phyloP scores from a whole-genome alignment of 177 flowering plant genomes.

The Vitis hybrid region DNA sequence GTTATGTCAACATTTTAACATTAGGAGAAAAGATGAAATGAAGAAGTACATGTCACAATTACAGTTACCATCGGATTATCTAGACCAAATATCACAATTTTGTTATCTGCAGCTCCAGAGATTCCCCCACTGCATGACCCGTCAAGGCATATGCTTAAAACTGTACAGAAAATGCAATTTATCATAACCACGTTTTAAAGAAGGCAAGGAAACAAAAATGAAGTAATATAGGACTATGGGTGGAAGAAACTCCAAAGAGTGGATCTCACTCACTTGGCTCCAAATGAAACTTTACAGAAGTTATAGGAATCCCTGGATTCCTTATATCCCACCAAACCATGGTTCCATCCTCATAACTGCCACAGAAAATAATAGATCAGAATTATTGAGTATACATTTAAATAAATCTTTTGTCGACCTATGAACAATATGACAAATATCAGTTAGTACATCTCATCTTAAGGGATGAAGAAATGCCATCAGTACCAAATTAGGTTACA shows the following conservation, averaged over 20 bases:
- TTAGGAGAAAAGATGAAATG: no score
- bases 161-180: conserved; percentile 33
- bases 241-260: conserved; percentile 1
- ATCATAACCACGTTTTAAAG: neutral
- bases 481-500: neutral
- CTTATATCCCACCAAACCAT: conserved; percentile 93
- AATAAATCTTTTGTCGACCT: neutral
- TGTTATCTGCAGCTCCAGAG: conserved; percentile 88
- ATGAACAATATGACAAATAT: neutral
- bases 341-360: conserved; percentile 91
- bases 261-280: conserved; percentile 66
- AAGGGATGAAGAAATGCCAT: neutral
- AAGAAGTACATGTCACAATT: neutral
- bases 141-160: conserved; percentile 68
- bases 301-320: conserved; percentile 61
- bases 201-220: neutral
- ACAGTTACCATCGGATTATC: conserved; percentile 57
- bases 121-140: conserved; percentile 68
- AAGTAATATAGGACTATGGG: neutral
- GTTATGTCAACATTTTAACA: no score
- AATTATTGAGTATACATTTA: neutral
- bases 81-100: conserved; percentile 56
- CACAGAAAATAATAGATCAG: conserved; percentile 3
- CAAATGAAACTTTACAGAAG: conserved; percentile 73
- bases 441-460: neutral